Conservation (phyloP, 805 yeast species). For the Wickerhamiella qilinensis region DNA sequence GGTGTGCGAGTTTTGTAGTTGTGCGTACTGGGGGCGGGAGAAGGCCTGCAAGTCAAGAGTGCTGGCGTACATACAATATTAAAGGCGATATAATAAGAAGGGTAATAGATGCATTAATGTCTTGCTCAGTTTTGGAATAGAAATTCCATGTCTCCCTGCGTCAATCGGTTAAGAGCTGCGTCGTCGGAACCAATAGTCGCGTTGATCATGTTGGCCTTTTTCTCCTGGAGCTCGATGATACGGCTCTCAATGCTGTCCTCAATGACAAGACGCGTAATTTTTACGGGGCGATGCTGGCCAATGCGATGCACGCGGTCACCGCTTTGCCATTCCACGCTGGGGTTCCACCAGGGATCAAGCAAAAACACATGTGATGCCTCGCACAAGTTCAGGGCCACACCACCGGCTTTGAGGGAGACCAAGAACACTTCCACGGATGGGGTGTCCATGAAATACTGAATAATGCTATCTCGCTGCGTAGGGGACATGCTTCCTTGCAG, state of each 20-base stretch:
- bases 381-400: constrained; percentile 90
- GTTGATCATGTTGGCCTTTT: constrained; percentile 94
- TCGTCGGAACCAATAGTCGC: constrained; percentile 93
- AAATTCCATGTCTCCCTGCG: constrained; percentile 91
- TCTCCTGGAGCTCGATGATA: constrained; percentile 89
- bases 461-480: constrained; percentile 80
- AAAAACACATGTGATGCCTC: constrained; percentile 95
- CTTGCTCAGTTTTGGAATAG: constrained; percentile 84
- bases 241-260: constrained; percentile 95
- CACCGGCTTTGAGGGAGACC: constrained; percentile 95
- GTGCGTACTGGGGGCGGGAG: too few relatives aligned
- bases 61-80: too few relatives aligned
- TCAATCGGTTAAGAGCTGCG: constrained; percentile 71
- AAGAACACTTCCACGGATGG: constrained; percentile 84
- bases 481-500: constrained; percentile 97
- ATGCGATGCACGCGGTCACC: constrained; percentile 97
- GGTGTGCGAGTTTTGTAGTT: too few relatives aligned
- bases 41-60: too few relatives aligned
- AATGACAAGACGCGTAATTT: constrained; percentile 80
- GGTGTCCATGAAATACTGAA: constrained; percentile 81
- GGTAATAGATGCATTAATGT: too few relatives aligned
- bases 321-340: constrained; percentile 95
- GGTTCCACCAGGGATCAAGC: constrained; percentile 99
- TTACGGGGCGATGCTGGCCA: constrained; percentile 88
- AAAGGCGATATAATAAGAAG: too few relatives aligned